These are phyloP conservation scores for Huntiella omanensis DNA, from an alignment of 2,329 filamentous ascomycete species.

Conservation along the genomic window DNA sequence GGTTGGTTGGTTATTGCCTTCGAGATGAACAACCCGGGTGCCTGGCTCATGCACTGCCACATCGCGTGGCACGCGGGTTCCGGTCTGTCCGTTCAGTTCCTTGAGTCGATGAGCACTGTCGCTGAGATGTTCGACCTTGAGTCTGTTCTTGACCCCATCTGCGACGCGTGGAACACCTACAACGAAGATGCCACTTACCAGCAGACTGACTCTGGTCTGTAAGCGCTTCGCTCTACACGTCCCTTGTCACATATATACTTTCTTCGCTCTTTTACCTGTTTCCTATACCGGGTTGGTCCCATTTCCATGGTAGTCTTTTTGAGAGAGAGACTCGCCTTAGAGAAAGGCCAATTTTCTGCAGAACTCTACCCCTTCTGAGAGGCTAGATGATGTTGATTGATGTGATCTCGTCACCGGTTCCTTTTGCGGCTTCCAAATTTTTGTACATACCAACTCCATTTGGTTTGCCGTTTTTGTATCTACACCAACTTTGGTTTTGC, in stretches of 20 bases:
- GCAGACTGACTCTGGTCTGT: constrained; percentile 13
- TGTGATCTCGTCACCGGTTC: not conserved
- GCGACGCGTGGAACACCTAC: constrained; percentile 11
- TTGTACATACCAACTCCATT: constrained; percentile 4
- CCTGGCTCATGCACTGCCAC: constrained; percentile 36
- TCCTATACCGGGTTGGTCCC: too few species aligned
- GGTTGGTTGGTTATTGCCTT: constrained; percentile 31
- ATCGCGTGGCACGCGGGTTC: constrained; percentile 37
- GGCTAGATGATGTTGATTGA: not conserved
- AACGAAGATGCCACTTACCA: constrained; percentile 10
- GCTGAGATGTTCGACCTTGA: constrained; percentile 9
- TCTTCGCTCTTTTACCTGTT: too few species aligned
- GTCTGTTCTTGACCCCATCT: constrained; percentile 8
- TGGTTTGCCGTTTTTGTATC: constrained; percentile 5
- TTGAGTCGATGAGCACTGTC: constrained; percentile 16
- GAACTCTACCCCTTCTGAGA: not conserved
- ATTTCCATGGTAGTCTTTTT: not conserved
- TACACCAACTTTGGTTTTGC: not conserved
- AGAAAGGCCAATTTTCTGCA: not conserved
- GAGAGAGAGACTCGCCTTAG: constrained; percentile 5
- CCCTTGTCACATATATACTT: not conserved
- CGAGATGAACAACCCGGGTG: constrained; percentile 30
- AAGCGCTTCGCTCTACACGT: constrained; percentile 1
- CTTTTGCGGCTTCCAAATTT: not conserved
- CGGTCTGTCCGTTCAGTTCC: constrained; percentile 33